Base-by-base conservation (phyloP, 495 filamentous ascomycete species). In the Daldinia caldariorum region DNA sequence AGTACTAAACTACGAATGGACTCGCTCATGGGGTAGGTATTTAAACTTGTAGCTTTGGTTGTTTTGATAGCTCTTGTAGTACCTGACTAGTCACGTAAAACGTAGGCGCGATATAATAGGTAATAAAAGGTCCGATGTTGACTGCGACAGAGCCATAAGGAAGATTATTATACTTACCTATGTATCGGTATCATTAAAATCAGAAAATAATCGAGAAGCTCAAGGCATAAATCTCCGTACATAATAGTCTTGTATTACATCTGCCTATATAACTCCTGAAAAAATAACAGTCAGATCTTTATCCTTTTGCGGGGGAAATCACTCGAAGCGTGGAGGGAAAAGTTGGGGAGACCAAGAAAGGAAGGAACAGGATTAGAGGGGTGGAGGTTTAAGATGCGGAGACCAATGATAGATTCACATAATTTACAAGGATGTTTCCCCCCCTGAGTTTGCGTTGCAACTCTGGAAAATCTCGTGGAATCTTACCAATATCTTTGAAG, bases 261-360 rank as follows among this genome's bases (percentile, higher is more conserved):
- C 22, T 54, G n/a, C n/a, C 32, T 7, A n/a, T n/a, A n/a, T n/a
- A 7, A 62, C 35, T 41, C 49, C 26, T 10, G 37, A 59, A 4
- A 31, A 22, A 7, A 35, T 3, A 35, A 35, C 34, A 26, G 26
- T 26, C 1, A 26, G 32, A 45, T 62, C 68, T 26, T 20, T 49
- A 37, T 45, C 39, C 53, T 63, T 66, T 62, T 71, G 68, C 68
- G 68, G 68, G 68, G 68, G 62, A 70, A 62, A 63, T 50, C 67
- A 34, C 9, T 58, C 26, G 29, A 41, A 57, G 49, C 32, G 20
- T 45, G 60, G 55, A 26, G 55, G 49, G 41, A 61, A 63, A 71
- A 71, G 69, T 71, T 67, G 69, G 69, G 69, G 69, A 51, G 56
- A 34, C 43, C 39, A 59, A 50, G 22, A 29, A 60, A 14, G 29